A percentile compares a stretch with the other conserved stretches of the same genome.
These are phyloP conservation scores for Hypholoma fasciculare DNA, from an alignment of 768 basidiomycete genomes.

Conservation along the genomic window DNA sequence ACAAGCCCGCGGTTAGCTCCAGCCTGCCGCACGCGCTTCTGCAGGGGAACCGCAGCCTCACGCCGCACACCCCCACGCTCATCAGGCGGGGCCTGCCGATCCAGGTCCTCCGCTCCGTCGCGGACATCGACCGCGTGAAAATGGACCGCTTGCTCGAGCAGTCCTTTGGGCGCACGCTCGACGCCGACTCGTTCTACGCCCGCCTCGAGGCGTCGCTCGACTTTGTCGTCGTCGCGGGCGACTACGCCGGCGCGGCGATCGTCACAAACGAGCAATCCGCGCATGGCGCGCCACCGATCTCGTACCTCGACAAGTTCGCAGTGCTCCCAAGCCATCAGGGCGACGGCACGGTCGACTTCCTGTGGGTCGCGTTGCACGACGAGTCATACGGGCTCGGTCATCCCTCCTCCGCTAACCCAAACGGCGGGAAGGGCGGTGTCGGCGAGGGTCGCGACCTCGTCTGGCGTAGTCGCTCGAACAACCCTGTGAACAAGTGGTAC, in stretches of 20 bases:
- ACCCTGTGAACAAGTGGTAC: constrained; percentile 99
- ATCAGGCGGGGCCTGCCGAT: constrained; percentile 88
- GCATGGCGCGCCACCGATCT: constrained; percentile 49
- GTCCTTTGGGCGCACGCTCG: constrained; percentile 76
- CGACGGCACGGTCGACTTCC: constrained; percentile 97
- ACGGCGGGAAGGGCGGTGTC: constrained; percentile 86
- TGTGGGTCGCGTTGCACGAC: constrained; percentile 98
- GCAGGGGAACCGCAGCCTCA: constrained; percentile 83
- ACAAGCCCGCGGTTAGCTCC: constrained; percentile 94
- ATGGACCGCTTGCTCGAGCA: constrained; percentile 84
- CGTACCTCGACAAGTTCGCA: constrained; percentile 98
- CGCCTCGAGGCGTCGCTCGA: constrained; percentile 80
- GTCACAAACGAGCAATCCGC: constrained; percentile 68
- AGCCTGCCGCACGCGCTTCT: constrained; percentile 93
- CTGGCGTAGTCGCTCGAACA: constrained; percentile 91
- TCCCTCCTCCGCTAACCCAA: constrained; percentile 91
- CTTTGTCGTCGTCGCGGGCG: constrained; percentile 91
- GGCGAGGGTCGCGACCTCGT: constrained; percentile 94
- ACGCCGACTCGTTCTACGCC: constrained; percentile 72
- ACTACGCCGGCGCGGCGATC: constrained; percentile 93
- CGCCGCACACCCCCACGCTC: constrained; percentile 89
- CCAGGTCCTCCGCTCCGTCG: constrained; percentile 68
- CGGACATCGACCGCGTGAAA: constrained; percentile 74
- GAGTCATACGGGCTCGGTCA: constrained; percentile 97
- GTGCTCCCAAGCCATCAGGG: constrained; percentile 94